Evolutionary conservation across 257 asterid genomes (phyloP).

Genomic region (Verbena officinalis): DNA sequence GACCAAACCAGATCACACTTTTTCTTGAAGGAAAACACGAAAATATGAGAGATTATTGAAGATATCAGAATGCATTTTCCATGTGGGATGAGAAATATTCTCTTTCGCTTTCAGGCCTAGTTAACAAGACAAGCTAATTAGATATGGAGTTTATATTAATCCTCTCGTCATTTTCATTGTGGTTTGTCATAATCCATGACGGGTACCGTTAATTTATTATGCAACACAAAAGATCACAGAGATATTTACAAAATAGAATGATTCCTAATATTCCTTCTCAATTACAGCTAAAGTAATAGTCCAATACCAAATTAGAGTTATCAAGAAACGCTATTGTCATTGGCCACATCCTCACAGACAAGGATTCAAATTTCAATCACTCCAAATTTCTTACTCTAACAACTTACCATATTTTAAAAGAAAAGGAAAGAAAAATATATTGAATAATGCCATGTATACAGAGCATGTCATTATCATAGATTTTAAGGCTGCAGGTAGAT

Average conservation of each 20-base stretch:
- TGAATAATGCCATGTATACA: not conserved
- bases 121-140: not conserved
- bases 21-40: too few relatives aligned
- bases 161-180: not conserved
- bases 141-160: not conserved
- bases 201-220: too few relatives aligned
- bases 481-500: not conserved
- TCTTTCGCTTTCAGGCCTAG: not conserved
- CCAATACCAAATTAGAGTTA: not conserved
- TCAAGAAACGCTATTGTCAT: not conserved
- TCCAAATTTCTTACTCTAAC: not conserved
- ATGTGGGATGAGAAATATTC: not conserved
- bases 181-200: not conserved
- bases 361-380: not conserved
- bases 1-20: too few relatives aligned
- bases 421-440: not conserved
- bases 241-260: not conserved
- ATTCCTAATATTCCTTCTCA: constrained; percentile 14
- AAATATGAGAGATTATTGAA: not conserved
- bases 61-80: not conserved
- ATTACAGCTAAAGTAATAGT: constrained; percentile 3
- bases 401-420: constrained; percentile 2
- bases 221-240: not conserved
- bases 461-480: constrained; percentile 10
- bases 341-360: not conserved